phyloP scores from a whole-genome alignment of 1,284 basidiomycete species.

The Schizopora paradoxa region DNA sequence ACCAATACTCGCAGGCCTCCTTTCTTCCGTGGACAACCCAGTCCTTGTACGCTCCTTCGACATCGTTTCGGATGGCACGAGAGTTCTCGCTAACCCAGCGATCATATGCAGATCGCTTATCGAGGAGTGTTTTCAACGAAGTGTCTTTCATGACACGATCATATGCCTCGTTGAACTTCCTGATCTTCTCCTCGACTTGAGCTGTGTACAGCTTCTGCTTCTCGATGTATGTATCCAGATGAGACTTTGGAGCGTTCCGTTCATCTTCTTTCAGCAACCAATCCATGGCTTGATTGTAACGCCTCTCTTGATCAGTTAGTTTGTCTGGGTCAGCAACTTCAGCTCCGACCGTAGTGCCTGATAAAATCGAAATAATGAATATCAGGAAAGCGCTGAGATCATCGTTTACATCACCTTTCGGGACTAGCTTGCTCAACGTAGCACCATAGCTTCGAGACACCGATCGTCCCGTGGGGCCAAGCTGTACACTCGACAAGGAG shows the following conservation, averaged over 20 bases:
- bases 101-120: background rate
- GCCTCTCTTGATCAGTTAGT: slow-evolving; percentile 1
- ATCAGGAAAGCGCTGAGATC: background rate
- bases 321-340: background rate
- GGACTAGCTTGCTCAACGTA: slow-evolving; percentile 3
- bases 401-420: background rate
- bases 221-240: slow-evolving; percentile 5
- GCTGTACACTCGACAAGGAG: background rate
- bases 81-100: slow-evolving; percentile 3
- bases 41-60: slow-evolving; percentile 7
- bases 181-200: background rate
- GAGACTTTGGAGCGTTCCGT: slow-evolving; percentile 1
- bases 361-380: background rate
- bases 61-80: slow-evolving; percentile 3
- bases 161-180: background rate
- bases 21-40: slow-evolving; percentile 8
- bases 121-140: background rate
- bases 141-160: background rate
- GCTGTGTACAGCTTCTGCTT: slow-evolving; percentile 4
- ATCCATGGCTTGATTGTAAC: slow-evolving; percentile 1
- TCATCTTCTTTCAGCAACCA: slow-evolving; percentile 6
- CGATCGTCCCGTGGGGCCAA: slow-evolving; percentile 5
- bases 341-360: slow-evolving; percentile 5
- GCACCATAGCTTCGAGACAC: slow-evolving; percentile 7
- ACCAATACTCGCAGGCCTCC: slow-evolving; percentile 5